A percentile compares a stretch with the other conserved stretches of the same genome.
These are phyloP conservation scores for Punica granatum DNA, from an alignment of 345 rosid genomes.

Conservation along the genomic window DNA sequence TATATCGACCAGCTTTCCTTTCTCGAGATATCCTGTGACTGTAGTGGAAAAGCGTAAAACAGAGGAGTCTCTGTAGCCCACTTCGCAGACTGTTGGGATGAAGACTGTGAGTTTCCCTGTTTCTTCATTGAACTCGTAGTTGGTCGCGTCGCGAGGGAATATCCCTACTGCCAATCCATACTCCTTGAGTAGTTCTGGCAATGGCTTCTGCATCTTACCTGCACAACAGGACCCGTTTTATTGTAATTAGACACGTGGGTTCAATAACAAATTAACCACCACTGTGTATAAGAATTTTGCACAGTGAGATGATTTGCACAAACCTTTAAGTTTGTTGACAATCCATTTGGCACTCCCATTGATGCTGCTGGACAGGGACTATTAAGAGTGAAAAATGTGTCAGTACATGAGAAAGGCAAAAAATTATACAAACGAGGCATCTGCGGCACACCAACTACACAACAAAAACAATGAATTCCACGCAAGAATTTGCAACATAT, in stretches of 20 bases:
- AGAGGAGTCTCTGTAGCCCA: slow-evolving; percentile 83
- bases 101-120: slow-evolving; percentile 63
- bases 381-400: slow-evolving; percentile 7
- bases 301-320: neutral
- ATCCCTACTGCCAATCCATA: slow-evolving; percentile 75
- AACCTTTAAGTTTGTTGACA: slow-evolving; percentile 93
- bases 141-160: slow-evolving; percentile 91
- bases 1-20: slow-evolving; percentile 73
- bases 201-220: slow-evolving; percentile 97
- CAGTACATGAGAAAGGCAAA: slow-evolving; percentile 1
- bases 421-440: neutral
- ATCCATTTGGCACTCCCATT: slow-evolving; percentile 92
- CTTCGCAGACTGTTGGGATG: slow-evolving; percentile 75
- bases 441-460: neutral
- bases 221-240: neutral
- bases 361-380: slow-evolving; percentile 78
- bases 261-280: neutral
- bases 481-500: neutral
- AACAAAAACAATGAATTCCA: neutral
- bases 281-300: neutral
- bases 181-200: slow-evolving; percentile 79
- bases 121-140: slow-evolving; percentile 89
- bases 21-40: slow-evolving; percentile 66
- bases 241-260: neutral
- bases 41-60: slow-evolving; percentile 62